Conservation (phyloP, 768 basidiomycete genomes). For the Tephrocybe sp. region DNA sequence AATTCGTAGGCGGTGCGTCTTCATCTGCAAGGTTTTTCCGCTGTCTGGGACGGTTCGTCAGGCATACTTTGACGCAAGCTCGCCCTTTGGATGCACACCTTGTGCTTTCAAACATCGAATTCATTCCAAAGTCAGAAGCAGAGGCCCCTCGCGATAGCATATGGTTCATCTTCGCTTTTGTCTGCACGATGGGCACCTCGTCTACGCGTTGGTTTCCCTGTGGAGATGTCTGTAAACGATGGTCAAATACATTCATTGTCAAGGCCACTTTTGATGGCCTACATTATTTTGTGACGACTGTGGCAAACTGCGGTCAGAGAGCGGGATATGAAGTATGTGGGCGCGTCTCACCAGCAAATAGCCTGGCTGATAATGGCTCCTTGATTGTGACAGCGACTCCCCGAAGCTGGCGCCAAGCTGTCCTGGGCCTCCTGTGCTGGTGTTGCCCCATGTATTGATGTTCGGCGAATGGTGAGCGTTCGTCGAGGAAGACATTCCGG, state of each 20-base stretch:
- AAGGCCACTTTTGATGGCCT: constrained; percentile 10
- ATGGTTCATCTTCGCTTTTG: constrained; percentile 80
- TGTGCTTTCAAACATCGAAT: constrained; percentile 81
- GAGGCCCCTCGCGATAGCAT: constrained; percentile 56
- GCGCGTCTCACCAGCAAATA: constrained; percentile 67
- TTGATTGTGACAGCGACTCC: constrained; percentile 70
- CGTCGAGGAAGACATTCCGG: constrained; percentile 58
- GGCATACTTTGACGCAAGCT: background rate
- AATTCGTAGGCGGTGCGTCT: constrained; percentile 78
- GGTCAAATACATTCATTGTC: background rate
- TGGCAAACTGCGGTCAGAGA: background rate
- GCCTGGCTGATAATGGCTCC: constrained; percentile 78
- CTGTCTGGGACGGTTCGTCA: constrained; percentile 35
- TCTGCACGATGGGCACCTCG: constrained; percentile 73
- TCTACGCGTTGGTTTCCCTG: constrained; percentile 65
- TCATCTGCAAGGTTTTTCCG: constrained; percentile 68
- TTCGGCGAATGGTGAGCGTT: constrained; percentile 45
- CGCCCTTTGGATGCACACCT: constrained; percentile 35
- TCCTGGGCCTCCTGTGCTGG: constrained; percentile 32
- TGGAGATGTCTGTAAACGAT: constrained; percentile 36
- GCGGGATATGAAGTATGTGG: background rate
- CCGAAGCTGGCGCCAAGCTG: constrained; percentile 52
- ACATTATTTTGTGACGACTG: constrained; percentile 60
- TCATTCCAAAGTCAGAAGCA: constrained; percentile 75
- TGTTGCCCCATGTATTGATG: constrained; percentile 50